Base-by-base conservation (phyloP, 495 filamentous ascomycete species). In the Penicillium cataractarum region DNA sequence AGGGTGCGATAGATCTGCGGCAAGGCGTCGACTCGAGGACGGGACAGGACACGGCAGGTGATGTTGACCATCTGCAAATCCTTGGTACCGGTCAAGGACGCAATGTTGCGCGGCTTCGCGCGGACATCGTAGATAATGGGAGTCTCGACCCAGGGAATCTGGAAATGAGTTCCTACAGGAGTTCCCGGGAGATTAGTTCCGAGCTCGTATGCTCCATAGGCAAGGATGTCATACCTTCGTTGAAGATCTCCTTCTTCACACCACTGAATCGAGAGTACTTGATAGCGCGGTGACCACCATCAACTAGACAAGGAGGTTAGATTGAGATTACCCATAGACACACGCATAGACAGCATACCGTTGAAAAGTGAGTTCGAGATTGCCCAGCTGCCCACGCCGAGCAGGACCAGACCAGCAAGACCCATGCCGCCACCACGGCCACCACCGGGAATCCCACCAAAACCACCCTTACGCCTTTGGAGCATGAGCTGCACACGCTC, bases 1-100 rank as follows among this genome's bases (percentile, higher is more conserved):
- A 99, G 87, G 1, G 95, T 99, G 50, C 95, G 87, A 82, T 97
- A 99, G 67, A 99, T 98, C 75, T 94, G 91, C 6, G 95, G 95
- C 31, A 99, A 87, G 32, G 93, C 90, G 58, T 91, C 86, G 67
- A 98, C 81, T 39, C 90, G 87, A 61, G 95, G 95, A 72, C 91
- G 85, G 48, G 93, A 97, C 57, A 99, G 92, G 53, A 99, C 95
- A 93, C 95, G 96, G 81, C 95, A 99, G 71, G 96, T 99, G 76
- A 99, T 99, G 85, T 99, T 99, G 75, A 99, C 95, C 95, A 99
- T 99, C 84, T 99, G 95, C 74, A 99, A 80, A 78, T 99, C 95
- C 80, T 99, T 99, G 71, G 95, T 99, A 66, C 96, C 95, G 57
- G 95, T 98, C 58, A 99, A 89, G 71, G 95, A 99, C 63, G 95